phyloP scores from a whole-genome alignment of 371 early-diverging fungal genomes.

The Rhizopus sp. region DNA sequence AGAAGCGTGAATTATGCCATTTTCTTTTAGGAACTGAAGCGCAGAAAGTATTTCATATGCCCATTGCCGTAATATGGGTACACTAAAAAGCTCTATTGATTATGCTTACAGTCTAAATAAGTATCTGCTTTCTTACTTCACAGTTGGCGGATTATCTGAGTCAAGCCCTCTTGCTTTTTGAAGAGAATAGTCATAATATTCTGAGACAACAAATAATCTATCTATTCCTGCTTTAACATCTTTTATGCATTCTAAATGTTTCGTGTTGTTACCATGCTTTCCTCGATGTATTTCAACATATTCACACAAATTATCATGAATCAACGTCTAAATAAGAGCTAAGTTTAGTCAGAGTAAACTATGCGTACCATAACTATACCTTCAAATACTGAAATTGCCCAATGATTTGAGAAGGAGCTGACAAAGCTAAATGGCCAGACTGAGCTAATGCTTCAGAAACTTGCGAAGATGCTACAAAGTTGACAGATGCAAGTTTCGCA shows the following conservation, averaged over 20 bases:
- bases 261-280: constrained; percentile 51
- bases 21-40: constrained; percentile 48
- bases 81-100: constrained; percentile 4
- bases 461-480: constrained; percentile 47
- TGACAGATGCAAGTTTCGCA: constrained; percentile 40
- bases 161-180: constrained; percentile 32
- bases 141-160: constrained; percentile 15
- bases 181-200: constrained; percentile 49
- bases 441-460: constrained; percentile 44
- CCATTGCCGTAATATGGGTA: constrained; percentile 47
- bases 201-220: constrained; percentile 62
- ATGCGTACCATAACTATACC: constrained; percentile 20
- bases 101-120: neutral
- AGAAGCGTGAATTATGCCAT: constrained; percentile 53
- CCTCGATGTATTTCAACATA: constrained; percentile 65
- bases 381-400: constrained; percentile 63
- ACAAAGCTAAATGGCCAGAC: constrained; percentile 51
- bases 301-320: constrained; percentile 58
- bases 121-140: constrained; percentile 12
- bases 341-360: neutral
- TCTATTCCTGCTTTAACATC: constrained; percentile 29
- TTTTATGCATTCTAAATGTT: neutral
- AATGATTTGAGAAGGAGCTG: constrained; percentile 61
- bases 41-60: constrained; percentile 59
- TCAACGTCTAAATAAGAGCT: constrained; percentile 39